phyloP scores from a whole-genome alignment of 352 stramenopile species.

The Phytophthora pluvialis region DNA sequence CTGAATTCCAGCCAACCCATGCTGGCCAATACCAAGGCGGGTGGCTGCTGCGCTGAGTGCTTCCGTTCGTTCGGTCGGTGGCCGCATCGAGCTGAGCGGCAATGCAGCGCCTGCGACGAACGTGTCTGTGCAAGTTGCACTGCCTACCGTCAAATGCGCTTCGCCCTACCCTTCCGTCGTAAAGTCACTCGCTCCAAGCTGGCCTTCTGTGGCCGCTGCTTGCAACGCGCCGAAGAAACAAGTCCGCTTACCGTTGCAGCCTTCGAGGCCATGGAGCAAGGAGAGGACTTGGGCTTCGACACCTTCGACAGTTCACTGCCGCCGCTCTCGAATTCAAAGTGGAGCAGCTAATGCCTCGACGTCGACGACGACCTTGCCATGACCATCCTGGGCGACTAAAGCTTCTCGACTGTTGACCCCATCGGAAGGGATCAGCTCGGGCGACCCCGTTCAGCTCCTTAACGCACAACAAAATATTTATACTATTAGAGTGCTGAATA shows the following conservation, averaged over 20 bases:
- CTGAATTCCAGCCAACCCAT: slow-evolving; percentile 36
- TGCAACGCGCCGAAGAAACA: slow-evolving; percentile 36
- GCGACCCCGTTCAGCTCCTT: not conserved
- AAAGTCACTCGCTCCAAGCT: slow-evolving; percentile 36
- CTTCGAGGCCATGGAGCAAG: slow-evolving; percentile 39
- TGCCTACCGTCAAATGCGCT: slow-evolving; percentile 35
- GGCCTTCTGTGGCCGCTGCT: slow-evolving; percentile 40
- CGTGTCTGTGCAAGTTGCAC: slow-evolving; percentile 37
- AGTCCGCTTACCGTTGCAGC: slow-evolving; percentile 34
- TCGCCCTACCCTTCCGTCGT: slow-evolving; percentile 31
- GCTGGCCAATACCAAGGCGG: slow-evolving; percentile 24
- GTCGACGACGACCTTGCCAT: slow-evolving; percentile 40
- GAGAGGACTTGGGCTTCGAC: slow-evolving; percentile 24
- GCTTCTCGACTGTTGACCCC: slow-evolving; percentile 7
- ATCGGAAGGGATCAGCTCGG: slow-evolving; percentile 21
- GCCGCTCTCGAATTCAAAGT: slow-evolving; percentile 23
- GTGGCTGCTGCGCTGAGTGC: slow-evolving; percentile 40
- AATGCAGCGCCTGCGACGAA: slow-evolving; percentile 43
- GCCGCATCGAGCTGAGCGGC: slow-evolving; percentile 32
- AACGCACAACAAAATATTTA: slow-evolving; percentile 23
- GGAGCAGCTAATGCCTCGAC: slow-evolving; percentile 29
- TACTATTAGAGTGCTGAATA: slow-evolving; percentile 11
- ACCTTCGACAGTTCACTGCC: slow-evolving; percentile 27
- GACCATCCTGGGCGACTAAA: slow-evolving; percentile 43
- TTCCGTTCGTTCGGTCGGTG: slow-evolving; percentile 36